A percentile compares a stretch with the other conserved stretches of the same genome.
phyloP scores from a whole-genome alignment of 2,329 filamentous ascomycete genomes.

The Dothideomycetes sp. region DNA sequence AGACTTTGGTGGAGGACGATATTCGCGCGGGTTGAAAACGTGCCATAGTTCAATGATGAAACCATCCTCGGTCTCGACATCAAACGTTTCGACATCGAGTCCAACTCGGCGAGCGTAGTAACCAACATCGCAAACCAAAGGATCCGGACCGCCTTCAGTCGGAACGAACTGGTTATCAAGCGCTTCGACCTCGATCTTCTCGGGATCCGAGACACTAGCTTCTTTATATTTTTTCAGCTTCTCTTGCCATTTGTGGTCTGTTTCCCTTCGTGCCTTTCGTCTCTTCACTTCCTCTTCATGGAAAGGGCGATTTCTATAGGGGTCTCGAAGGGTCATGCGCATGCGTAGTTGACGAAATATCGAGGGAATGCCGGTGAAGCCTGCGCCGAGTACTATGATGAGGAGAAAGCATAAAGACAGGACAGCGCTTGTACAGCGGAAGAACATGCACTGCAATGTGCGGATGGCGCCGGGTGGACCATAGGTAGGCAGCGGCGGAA shows the following conservation, averaged over 20 bases:
- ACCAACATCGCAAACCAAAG: conserved; percentile 62
- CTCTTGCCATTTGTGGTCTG: conserved; percentile 50
- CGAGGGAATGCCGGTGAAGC: conserved; percentile 54
- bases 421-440: conserved; percentile 59
- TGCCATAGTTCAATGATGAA: conserved; percentile 87
- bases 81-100: conserved; percentile 69
- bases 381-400: conserved; percentile 62
- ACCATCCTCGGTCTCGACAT: conserved; percentile 87
- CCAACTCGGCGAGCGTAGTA: conserved; percentile 86
- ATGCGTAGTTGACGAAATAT: conserved; percentile 39
- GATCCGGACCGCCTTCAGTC: conserved; percentile 71
- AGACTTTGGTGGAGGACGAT: conserved; percentile 37
- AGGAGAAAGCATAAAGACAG: conserved; percentile 68
- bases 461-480: conserved; percentile 59
- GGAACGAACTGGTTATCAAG: conserved; percentile 52
- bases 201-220: conserved; percentile 30
- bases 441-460: conserved; percentile 52
- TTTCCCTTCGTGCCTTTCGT: conserved; percentile 43
- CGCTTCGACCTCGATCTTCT: conserved; percentile 22
- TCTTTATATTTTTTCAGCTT: conserved; percentile 26
- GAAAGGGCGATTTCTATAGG: conserved; percentile 54
- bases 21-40: conserved; percentile 71
- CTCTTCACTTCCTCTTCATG: conserved; percentile 59
- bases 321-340: conserved; percentile 48
- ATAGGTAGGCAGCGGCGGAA: conserved; percentile 75